A percentile compares a stretch with the other conserved stretches of the same genome.
Evolutionary conservation across 108 stramenopile species (phyloP).

Genomic region (Stephanodiscus triporus): DNA sequence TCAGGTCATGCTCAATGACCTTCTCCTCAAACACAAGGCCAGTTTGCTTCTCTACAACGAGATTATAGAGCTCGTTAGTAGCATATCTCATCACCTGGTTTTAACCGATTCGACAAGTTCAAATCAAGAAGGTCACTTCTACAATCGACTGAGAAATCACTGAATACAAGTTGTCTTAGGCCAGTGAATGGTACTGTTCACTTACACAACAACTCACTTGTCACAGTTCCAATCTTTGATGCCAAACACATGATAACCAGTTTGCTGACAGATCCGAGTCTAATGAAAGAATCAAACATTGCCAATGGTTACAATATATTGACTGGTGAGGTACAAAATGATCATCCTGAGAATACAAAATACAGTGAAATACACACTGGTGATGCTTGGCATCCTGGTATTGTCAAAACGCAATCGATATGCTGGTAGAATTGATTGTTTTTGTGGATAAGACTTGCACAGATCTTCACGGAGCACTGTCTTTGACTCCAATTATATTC

Average conservation of each 20-base stretch:
- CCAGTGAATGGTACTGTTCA: background rate
- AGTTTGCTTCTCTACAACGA: background rate
- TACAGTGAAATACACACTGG: slow-evolving; percentile 4
- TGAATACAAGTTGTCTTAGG: background rate
- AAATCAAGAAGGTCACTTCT: background rate
- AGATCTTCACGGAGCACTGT: slow-evolving; percentile 7
- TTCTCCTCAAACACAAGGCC: background rate
- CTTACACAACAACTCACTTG: background rate
- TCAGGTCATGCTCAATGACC: too few relatives aligned
- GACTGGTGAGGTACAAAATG: background rate
- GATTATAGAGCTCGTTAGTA: background rate
- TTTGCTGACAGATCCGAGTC: background rate
- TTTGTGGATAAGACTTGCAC: slow-evolving; percentile 10
- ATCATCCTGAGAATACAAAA: background rate
- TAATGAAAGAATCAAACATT: slow-evolving; percentile 11
- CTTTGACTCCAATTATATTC: slow-evolving; percentile 6
- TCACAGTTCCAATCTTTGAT: slow-evolving; percentile 20
- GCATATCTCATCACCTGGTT: background rate
- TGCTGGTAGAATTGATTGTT: background rate
- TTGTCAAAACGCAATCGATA: background rate
- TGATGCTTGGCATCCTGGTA: background rate
- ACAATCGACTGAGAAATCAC: background rate
- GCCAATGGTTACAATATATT: background rate
- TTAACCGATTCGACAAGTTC: background rate
- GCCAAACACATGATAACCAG: background rate